phyloP scores from a whole-genome alignment of 495 filamentous ascomycete species.

The Letharia columbiana region DNA sequence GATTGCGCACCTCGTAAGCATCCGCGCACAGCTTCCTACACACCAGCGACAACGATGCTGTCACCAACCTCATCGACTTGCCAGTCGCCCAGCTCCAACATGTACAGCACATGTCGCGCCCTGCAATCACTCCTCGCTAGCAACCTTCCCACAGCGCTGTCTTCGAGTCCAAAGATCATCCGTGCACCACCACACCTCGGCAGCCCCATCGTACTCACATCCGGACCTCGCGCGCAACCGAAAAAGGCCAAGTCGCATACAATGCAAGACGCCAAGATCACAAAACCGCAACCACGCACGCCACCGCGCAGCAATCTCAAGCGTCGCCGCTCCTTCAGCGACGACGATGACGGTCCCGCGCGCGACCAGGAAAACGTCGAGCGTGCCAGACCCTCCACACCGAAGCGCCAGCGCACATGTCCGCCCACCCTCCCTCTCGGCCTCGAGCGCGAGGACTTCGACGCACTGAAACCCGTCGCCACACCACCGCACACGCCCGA shows the following conservation, averaged over 20 bases:
- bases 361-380: constrained; percentile 26
- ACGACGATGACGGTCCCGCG: constrained; percentile 39
- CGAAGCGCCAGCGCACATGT: constrained; percentile 56
- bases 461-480: constrained; percentile 43
- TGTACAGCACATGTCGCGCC: constrained; percentile 60
- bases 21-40: constrained; percentile 40
- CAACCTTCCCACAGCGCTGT: constrained; percentile 30
- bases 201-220: constrained; percentile 38
- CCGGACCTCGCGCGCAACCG: constrained; percentile 29
- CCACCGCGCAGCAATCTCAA: constrained; percentile 53
- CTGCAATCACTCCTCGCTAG: constrained; percentile 57
- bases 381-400: constrained; percentile 46
- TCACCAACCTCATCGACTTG: constrained; percentile 56
- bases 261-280: constrained; percentile 33
- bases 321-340: constrained; percentile 48
- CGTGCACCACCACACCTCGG: constrained; percentile 41
- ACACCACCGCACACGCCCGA: constrained; percentile 32
- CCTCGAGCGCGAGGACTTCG: constrained; percentile 55
- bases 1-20: constrained; percentile 55
- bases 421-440: constrained; percentile 62
- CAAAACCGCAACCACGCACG: constrained; percentile 37
- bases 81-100: constrained; percentile 50
- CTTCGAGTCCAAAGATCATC: constrained; percentile 31
- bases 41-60: constrained; percentile 39
- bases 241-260: constrained; percentile 25